These are phyloP conservation scores for Chenopodium suecicum DNA, from an alignment of 148 eudicot genomes.

Conservation along the genomic window DNA sequence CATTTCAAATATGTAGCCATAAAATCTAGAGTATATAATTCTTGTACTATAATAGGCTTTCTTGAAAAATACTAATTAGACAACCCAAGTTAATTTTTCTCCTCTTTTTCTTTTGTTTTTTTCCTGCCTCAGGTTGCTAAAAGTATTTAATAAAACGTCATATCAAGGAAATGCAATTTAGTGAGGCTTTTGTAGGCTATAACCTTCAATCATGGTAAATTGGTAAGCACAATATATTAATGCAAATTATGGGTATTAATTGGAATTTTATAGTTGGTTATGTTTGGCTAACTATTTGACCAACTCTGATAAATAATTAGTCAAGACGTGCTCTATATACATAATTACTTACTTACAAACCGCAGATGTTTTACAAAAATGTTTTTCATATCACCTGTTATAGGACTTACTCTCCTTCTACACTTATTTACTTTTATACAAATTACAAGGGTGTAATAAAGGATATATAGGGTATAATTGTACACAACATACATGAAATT, in stretches of 20 bases:
- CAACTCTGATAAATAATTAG: too few relatives aligned
- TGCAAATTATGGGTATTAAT: neutral
- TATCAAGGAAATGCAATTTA: neutral
- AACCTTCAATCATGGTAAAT: neutral
- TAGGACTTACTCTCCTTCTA: too few relatives aligned
- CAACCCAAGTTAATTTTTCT: neutral
- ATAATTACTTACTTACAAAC: too few relatives aligned
- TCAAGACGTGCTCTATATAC: too few relatives aligned
- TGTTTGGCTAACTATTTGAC: too few relatives aligned
- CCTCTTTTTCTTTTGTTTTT: neutral
- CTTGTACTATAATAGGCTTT: neutral
- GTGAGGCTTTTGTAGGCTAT: neutral
- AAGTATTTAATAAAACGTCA: neutral
- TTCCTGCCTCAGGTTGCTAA: neutral
- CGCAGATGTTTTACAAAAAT: too few relatives aligned
- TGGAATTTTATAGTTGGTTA: too few relatives aligned
- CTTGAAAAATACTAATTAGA: neutral
- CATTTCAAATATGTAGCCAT: neutral
- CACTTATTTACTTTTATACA: too few relatives aligned
- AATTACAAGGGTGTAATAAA: too few relatives aligned
- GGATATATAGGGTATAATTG: too few relatives aligned
- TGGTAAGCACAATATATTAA: neutral
- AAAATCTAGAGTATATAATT: neutral
- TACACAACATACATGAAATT: too few relatives aligned
- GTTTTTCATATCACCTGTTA: too few relatives aligned